Evolutionary conservation across 495 filamentous ascomycete species (phyloP), one percentile per base, ranked within the genome.

Genomic region (Aspergillus sclerotioniger): DNA sequence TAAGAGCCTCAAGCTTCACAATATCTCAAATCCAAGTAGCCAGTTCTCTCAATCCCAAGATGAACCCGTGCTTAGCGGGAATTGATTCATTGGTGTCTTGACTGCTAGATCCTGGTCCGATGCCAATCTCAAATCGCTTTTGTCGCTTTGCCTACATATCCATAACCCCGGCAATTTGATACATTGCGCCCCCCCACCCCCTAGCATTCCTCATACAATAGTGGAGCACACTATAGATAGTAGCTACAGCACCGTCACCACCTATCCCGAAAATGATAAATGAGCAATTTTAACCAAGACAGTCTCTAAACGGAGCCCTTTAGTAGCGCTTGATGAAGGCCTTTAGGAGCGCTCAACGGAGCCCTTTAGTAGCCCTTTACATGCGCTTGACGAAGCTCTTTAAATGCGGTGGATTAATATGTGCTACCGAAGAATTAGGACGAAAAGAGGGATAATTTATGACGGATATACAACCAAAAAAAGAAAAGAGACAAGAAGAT

Each of bases 11-110:
- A 51, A 51, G 60, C 51, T 62, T 54, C 44, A 45, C 50, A 59
- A 59, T 59, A 60, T 50, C 49, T 62, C 54, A 64, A 58, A 58
- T 56, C 53, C 37, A 56, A 57, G 63, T 65, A 65, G 57, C 57
- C 45, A 8, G 50, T 60, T 44, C 15, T 58, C 8, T 50, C 25
- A 31, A 32, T 16, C 12, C 25, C 12, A 25, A 37, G 29, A 19
- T 12, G 29, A n/a, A 41, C 37, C 37, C 37, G 37, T 41, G 37
- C 1, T n/a, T 15, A 41, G 37, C 37, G 13, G 37, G 37, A 15
- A n/a, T 45, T 47, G 6, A 25, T 48, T 25, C 10, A 29, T 41
- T 41, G 3, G n/a, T 41, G 35, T 41, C 37, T 9, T 41, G 37
- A 41, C 1, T 15, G 5, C 8, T 15, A 15, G 12, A 41, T 41